Evolutionary conservation across 805 yeast species (phyloP).

Genomic region (Zygotorulaspora chibaensis): DNA sequence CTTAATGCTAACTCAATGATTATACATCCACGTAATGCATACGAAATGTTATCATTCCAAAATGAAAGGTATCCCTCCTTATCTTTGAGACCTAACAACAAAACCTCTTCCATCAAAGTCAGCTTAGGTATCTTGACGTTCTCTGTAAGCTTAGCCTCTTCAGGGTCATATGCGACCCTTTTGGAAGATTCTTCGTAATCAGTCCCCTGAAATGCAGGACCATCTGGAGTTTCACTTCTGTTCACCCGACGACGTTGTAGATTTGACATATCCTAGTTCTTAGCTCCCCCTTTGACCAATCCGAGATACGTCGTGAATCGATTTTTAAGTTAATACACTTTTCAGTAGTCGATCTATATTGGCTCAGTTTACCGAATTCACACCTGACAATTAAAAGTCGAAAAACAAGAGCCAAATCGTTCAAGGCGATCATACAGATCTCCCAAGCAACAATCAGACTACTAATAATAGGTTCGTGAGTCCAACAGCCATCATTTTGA

Average conservation of each 20-base stretch:
- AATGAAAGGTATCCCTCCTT: slow-evolving; percentile 94
- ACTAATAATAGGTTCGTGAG: neutral
- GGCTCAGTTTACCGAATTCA: neutral
- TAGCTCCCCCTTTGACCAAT: too few species aligned
- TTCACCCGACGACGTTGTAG: slow-evolving; percentile 76
- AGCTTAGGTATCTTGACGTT: slow-evolving; percentile 56
- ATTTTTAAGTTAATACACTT: neutral
- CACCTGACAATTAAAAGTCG: neutral
- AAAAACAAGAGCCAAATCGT: neutral
- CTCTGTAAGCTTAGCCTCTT: slow-evolving; percentile 40
- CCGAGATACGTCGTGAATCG: neutral
- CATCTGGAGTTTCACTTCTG: slow-evolving; percentile 30
- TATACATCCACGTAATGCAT: slow-evolving; percentile 93
- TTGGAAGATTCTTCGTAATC: slow-evolving; percentile 41
- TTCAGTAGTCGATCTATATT: too few species aligned
- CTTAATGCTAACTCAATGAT: slow-evolving; percentile 87
- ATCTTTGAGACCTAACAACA: slow-evolving; percentile 89
- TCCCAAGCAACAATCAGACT: too few species aligned
- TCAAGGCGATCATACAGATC: neutral
- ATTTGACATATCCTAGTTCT: slow-evolving; percentile 42
- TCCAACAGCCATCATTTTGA: too few species aligned
- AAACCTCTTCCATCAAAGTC: slow-evolving; percentile 94
- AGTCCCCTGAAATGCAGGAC: slow-evolving; percentile 10
- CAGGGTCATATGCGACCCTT: slow-evolving; percentile 79
- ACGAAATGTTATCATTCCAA: slow-evolving; percentile 97